Evolutionary conservation across 2,329 filamentous ascomycete species (phyloP).

Genomic region (Tolypocladium amazonense): DNA sequence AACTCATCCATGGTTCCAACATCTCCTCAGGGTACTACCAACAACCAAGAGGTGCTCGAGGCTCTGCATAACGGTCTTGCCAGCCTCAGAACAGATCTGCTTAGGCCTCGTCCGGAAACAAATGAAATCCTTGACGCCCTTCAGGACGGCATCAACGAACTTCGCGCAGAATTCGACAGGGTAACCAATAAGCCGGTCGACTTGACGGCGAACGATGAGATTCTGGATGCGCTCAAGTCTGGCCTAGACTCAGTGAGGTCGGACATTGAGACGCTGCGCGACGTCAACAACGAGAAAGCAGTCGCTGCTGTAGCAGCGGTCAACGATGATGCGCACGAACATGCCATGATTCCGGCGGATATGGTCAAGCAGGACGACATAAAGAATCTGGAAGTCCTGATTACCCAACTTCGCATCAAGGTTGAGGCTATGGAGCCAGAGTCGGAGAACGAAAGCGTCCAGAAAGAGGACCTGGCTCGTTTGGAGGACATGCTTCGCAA

Average conservation of each 20-base stretch:
- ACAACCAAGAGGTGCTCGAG: conserved; percentile 58
- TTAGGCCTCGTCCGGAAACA: conserved; percentile 56
- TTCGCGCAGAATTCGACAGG: conserved; percentile 67
- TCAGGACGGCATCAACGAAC: conserved; percentile 73
- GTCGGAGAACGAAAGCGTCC: conserved; percentile 19
- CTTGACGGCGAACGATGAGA: conserved; percentile 77
- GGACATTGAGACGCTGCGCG: conserved; percentile 72
- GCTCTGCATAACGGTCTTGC: conserved; percentile 64
- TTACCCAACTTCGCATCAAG: conserved; percentile 74
- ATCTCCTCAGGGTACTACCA: conserved; percentile 32
- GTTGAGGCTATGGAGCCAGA: conserved; percentile 47
- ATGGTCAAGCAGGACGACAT: conserved; percentile 61
- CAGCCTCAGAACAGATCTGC: conserved; percentile 64
- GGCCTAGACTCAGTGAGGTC: conserved; percentile 65
- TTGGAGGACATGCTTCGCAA: conserved; percentile 41
- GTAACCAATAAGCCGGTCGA: conserved; percentile 71
- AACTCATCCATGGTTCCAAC: conserved; percentile 56
- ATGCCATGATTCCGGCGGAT: conserved; percentile 29
- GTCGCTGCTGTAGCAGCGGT: conserved; percentile 42
- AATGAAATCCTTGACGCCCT: conserved; percentile 83
- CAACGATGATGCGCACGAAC: conserved; percentile 11
- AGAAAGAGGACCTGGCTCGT: conserved; percentile 43
- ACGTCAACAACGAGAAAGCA: conserved; percentile 37
- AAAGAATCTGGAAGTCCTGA: conserved; percentile 73
- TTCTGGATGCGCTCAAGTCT: conserved; percentile 76